Conservation (phyloP, 768 basidiomycete species). For the Flagelloscypha sp. region DNA sequence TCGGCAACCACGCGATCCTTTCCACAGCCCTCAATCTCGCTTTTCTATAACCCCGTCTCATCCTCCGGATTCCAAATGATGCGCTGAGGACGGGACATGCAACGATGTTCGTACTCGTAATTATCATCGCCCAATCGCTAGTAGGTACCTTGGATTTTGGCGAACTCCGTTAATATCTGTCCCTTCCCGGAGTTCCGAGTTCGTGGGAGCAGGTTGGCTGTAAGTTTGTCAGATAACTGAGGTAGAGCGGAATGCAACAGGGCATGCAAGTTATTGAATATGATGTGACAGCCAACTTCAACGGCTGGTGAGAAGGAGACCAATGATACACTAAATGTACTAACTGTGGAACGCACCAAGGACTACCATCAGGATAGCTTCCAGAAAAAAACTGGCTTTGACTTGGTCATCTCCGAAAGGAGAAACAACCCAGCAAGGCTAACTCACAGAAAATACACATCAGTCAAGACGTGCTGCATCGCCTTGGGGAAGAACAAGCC, state of each 20-base stretch:
- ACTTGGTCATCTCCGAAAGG: slow-evolving; percentile 53
- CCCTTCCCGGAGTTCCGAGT: slow-evolving; percentile 7
- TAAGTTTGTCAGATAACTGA: slow-evolving; percentile 62
- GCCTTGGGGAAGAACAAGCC: slow-evolving; percentile 94
- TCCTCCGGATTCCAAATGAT: slow-evolving; percentile 84
- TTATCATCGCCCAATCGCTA: slow-evolving; percentile 24
- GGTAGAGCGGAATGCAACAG: slow-evolving; percentile 74
- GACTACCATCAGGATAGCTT: slow-evolving; percentile 80
- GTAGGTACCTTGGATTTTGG: slow-evolving; percentile 8
- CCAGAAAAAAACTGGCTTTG: slow-evolving; percentile 50
- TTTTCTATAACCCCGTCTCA: slow-evolving; percentile 50
- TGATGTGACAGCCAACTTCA: slow-evolving; percentile 62
- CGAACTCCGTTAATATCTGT: slow-evolving; percentile 8
- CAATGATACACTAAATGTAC: slow-evolving; percentile 18
- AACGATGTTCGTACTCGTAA: slow-evolving; percentile 85
- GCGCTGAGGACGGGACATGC: slow-evolving; percentile 59
- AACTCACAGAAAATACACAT: slow-evolving; percentile 84
- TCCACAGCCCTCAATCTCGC: slow-evolving; percentile 50
- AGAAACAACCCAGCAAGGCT: slow-evolving; percentile 88
- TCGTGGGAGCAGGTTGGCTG: slow-evolving; percentile 22
- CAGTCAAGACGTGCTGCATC: slow-evolving; percentile 87
- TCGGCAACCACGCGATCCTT: slow-evolving; percentile 45
- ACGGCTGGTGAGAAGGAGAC: not conserved
- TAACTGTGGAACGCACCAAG: slow-evolving; percentile 76
- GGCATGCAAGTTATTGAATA: slow-evolving; percentile 71